phyloP scores from a whole-genome alignment of 2,329 filamentous ascomycete genomes.

The Alternaria rosae region DNA sequence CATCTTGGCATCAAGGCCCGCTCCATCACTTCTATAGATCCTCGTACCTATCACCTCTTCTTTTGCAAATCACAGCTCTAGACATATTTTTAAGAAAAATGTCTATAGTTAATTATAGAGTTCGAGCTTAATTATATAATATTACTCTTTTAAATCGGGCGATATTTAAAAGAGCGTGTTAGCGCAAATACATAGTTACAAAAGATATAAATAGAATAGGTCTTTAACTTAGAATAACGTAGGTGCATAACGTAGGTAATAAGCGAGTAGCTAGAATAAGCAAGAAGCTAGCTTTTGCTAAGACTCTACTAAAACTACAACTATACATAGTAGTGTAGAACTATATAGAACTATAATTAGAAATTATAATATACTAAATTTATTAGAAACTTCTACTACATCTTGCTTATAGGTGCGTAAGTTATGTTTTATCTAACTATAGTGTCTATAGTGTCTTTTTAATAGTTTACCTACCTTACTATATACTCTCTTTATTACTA shows the following conservation, averaged over 20 bases:
- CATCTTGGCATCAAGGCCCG: slow-evolving; percentile 6
- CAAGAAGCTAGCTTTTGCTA: too few species aligned
- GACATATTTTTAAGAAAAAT: not conserved
- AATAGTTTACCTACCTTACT: too few species aligned
- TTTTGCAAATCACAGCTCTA: slow-evolving; percentile 1
- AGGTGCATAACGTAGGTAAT: too few species aligned
- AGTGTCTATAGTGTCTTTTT: not conserved
- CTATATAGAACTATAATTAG: too few species aligned
- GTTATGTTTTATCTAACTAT: not conserved
- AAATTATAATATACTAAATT: too few species aligned
- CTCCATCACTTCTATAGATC: not conserved
- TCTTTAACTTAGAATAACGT: too few species aligned
- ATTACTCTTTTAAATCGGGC: slow-evolving; percentile 22
- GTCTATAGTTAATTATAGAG: not conserved
- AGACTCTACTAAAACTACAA: too few species aligned
- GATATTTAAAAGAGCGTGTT: slow-evolving; percentile 19
- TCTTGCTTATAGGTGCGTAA: too few species aligned
- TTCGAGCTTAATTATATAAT: not conserved
- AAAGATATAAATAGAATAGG: too few species aligned
- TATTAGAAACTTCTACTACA: not conserved
- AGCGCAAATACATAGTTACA: slow-evolving; percentile 23
- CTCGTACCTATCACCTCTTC: not conserved
- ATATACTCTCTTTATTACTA: too few species aligned
- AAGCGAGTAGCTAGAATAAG: too few species aligned
- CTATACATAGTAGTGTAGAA: too few species aligned